Percentiles rank a stretch among this genome's conserved stretches.
Evolutionary conservation across 108 stramenopile species (phyloP).

Genomic region (Epithemia pelagica): DNA sequence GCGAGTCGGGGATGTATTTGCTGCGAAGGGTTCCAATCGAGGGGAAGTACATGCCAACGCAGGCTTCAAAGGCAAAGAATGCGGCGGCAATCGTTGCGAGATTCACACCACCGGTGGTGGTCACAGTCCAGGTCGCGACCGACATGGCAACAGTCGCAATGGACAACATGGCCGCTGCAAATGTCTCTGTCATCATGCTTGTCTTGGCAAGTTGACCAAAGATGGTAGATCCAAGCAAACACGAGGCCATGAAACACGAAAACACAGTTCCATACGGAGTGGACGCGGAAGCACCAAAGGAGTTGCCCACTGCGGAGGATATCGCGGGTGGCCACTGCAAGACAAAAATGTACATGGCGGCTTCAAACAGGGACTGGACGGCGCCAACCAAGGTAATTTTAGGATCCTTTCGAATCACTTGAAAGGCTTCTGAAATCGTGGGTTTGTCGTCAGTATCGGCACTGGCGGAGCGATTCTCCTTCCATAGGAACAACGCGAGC

Average conservation of each 20-base stretch:
- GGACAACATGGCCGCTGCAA: constrained; percentile 63
- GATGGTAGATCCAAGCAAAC: constrained; percentile 79
- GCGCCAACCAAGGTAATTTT: constrained; percentile 82
- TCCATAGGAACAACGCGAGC: constrained; percentile 74
- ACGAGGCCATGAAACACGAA: constrained; percentile 91
- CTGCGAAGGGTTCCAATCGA: constrained; percentile 90
- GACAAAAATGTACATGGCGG: constrained; percentile 94
- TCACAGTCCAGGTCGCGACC: constrained; percentile 54
- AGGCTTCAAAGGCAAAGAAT: constrained; percentile 94
- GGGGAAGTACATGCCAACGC: constrained; percentile 97
- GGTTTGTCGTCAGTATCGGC: constrained; percentile 28
- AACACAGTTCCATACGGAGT: constrained; percentile 87
- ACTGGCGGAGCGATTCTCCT: constrained; percentile 79
- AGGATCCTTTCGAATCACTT: constrained; percentile 63
- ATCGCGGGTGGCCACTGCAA: constrained; percentile 91
- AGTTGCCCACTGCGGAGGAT: constrained; percentile 33
- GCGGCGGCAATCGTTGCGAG: constrained; percentile 27
- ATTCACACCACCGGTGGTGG: constrained; percentile 20
- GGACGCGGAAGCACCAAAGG: constrained; percentile 31
- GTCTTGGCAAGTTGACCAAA: constrained; percentile 65
- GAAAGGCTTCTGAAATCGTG: constrained; percentile 77
- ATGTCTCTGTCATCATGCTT: constrained; percentile 64
- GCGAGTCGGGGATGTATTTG: constrained; percentile 92
- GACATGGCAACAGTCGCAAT: constrained; percentile 84
- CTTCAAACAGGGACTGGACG: constrained; percentile 89